A percentile compares a stretch with the other conserved stretches of the same genome.
Evolutionary conservation across 176 grass and related monocot genomes (phyloP).

Genomic region (Dactylis glomerata): DNA sequence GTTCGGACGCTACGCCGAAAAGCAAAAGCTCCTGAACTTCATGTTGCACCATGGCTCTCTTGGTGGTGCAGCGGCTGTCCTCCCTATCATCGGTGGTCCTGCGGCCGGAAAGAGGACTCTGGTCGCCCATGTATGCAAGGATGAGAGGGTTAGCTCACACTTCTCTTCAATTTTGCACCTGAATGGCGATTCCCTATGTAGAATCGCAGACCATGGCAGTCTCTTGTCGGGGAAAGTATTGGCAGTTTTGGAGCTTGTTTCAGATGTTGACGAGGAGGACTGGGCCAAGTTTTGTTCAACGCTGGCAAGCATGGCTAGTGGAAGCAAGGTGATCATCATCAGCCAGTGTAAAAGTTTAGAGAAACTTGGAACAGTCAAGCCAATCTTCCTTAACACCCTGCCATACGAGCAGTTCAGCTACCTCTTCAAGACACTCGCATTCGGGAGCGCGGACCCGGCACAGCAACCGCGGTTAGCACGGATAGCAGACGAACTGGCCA

Average conservation of each 20-base stretch:
- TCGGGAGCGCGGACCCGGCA: neutral
- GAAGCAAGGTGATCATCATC: conserved; percentile 7
- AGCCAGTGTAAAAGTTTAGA: neutral
- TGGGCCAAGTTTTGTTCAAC: neutral
- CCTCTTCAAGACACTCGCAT: neutral
- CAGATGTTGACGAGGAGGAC: neutral
- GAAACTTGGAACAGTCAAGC: neutral
- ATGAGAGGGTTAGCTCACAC: neutral
- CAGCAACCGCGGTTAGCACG: too few species aligned
- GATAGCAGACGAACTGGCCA: too few species aligned
- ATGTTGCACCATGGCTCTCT: neutral
- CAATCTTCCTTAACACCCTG: neutral
- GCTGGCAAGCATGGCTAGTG: neutral
- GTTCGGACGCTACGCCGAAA: neutral
- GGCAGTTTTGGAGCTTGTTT: neutral
- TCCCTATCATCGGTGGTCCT: neutral
- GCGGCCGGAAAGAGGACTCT: neutral
- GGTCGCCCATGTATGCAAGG: neutral
- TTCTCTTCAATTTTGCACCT: neutral
- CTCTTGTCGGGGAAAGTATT: neutral
- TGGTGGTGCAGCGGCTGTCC: neutral
- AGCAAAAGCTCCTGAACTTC: neutral
- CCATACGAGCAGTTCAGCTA: neutral
- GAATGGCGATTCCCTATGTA: neutral
- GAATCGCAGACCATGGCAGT: neutral